Evolutionary conservation across 1,284 basidiomycete species (phyloP).

Genomic region (Ustilago vetiveriae): DNA sequence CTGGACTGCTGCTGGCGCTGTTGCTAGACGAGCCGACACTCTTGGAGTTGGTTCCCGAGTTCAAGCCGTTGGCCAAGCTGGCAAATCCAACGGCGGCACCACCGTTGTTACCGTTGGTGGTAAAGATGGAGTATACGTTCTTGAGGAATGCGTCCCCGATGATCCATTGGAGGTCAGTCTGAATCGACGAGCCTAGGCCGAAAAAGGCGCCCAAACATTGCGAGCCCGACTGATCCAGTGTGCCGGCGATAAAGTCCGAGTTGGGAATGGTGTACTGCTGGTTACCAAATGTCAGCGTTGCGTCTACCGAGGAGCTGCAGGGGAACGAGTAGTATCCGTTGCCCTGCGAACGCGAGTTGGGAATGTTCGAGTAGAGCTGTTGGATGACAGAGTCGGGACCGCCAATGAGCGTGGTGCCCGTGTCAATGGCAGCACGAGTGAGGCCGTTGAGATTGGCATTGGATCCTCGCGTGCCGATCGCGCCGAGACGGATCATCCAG

Average conservation of each 20-base stretch:
- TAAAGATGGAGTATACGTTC: constrained; percentile 58
- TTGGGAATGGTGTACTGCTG: constrained; percentile 49
- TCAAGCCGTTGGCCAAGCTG: constrained; percentile 48
- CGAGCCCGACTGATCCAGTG: constrained; percentile 23
- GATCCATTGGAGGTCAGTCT: constrained; percentile 56
- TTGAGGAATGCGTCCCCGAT: constrained; percentile 62
- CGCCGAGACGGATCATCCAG: constrained; percentile 57
- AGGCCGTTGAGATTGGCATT: constrained; percentile 23
- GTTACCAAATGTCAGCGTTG: constrained; percentile 54
- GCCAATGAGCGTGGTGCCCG: constrained; percentile 63
- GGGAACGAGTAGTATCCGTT: constrained; percentile 62
- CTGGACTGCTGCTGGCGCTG: constrained; percentile 15
- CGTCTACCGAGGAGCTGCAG: constrained; percentile 39
- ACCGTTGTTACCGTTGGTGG: constrained; percentile 15
- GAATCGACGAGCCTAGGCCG: constrained; percentile 32
- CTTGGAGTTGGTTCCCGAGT: constrained; percentile 34
- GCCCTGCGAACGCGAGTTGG: constrained; percentile 30
- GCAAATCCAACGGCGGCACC: constrained; percentile 54
- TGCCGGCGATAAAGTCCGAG: constrained; percentile 40
- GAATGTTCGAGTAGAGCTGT: constrained; percentile 52
- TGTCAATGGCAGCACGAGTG: constrained; percentile 58
- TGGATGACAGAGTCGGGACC: constrained; percentile 51
- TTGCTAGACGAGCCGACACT: constrained; percentile 22
- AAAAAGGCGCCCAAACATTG: constrained; percentile 61
- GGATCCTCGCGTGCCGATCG: constrained; percentile 21